Evolutionary conservation across 495 filamentous ascomycete species (phyloP).

Genomic region (Cercophora newfieldiana): DNA sequence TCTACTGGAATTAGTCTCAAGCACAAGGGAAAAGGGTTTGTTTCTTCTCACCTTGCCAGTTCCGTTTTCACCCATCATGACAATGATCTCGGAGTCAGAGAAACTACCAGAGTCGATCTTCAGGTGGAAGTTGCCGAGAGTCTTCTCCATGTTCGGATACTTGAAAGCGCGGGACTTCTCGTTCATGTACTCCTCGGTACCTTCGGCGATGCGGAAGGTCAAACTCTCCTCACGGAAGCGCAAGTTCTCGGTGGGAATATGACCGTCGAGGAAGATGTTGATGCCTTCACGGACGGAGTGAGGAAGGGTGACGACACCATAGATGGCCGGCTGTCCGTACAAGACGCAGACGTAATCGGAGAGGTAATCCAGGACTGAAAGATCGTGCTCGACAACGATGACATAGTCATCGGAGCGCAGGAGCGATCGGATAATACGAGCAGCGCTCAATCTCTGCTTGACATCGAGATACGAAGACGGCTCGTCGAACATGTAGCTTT

Average conservation of each 20-base stretch:
- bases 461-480: slow-evolving; percentile 97
- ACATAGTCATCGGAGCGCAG: slow-evolving; percentile 89
- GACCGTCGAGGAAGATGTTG: slow-evolving; percentile 98
- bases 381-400: slow-evolving; percentile 98
- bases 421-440: slow-evolving; percentile 85
- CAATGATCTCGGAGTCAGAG: slow-evolving; percentile 96
- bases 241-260: slow-evolving; percentile 97
- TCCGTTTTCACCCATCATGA: slow-evolving; percentile 99
- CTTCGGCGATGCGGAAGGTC: slow-evolving; percentile 93
- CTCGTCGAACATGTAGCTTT: slow-evolving; percentile 95
- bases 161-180: slow-evolving; percentile 82
- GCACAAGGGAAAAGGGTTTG: slow-evolving; percentile 56
- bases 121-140: slow-evolving; percentile 85
- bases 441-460: slow-evolving; percentile 93
- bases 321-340: slow-evolving; percentile 91
- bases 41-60: slow-evolving; percentile 47
- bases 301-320: slow-evolving; percentile 97
- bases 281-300: slow-evolving; percentile 97
- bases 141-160: slow-evolving; percentile 93
- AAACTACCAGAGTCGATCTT: slow-evolving; percentile 79
- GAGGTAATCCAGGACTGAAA: slow-evolving; percentile 95
- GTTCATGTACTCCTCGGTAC: slow-evolving; percentile 83
- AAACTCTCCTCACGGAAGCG: slow-evolving; percentile 97
- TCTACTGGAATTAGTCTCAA: slow-evolving; percentile 85
- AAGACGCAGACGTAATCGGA: slow-evolving; percentile 98